These are phyloP conservation scores for Vigna unguiculata DNA, from an alignment of 306 rosid species.

Conservation along the genomic window DNA sequence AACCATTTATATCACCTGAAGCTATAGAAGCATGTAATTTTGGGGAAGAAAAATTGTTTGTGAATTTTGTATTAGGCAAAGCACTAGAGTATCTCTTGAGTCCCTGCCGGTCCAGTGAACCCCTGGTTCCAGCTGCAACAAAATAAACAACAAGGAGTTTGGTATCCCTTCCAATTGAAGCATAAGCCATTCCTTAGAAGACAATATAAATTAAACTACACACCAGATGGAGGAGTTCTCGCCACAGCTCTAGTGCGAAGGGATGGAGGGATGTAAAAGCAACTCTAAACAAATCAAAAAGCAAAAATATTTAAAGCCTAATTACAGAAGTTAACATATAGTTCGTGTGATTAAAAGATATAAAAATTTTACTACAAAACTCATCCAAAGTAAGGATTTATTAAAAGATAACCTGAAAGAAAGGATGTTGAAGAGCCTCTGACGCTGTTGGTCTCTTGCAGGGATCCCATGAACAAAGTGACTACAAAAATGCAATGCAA, in stretches of 20 bases:
- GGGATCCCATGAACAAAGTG: conserved; percentile 99
- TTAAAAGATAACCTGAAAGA: conserved; percentile 71
- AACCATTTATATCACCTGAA: conserved; percentile 60
- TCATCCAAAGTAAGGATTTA: background rate
- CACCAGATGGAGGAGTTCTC: conserved; percentile 92
- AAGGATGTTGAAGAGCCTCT: conserved; percentile 97
- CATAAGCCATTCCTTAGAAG: background rate
- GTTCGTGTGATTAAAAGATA: background rate
- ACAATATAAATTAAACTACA: conserved; percentile 38
- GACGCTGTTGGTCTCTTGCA: conserved; percentile 91
- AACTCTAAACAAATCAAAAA: conserved; percentile 62
- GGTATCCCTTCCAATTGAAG: conserved; percentile 32
- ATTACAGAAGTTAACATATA: conserved; percentile 16
- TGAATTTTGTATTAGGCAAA: conserved; percentile 62
- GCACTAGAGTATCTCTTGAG: conserved; percentile 63
- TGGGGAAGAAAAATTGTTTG: conserved; percentile 64
- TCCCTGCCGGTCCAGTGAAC: conserved; percentile 59
- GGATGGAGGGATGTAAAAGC: conserved; percentile 89
- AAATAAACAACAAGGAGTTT: conserved; percentile 20
- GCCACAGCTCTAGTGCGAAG: conserved; percentile 72
- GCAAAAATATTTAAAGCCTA: background rate
- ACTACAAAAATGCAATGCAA: conserved; percentile 48
- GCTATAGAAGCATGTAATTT: conserved; percentile 63
- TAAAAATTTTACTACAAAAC: background rate
- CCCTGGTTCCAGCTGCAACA: conserved; percentile 67